Conservation (phyloP, 371 early-diverging fungal genomes). For the Syncephalastrum contaminatum region DNA sequence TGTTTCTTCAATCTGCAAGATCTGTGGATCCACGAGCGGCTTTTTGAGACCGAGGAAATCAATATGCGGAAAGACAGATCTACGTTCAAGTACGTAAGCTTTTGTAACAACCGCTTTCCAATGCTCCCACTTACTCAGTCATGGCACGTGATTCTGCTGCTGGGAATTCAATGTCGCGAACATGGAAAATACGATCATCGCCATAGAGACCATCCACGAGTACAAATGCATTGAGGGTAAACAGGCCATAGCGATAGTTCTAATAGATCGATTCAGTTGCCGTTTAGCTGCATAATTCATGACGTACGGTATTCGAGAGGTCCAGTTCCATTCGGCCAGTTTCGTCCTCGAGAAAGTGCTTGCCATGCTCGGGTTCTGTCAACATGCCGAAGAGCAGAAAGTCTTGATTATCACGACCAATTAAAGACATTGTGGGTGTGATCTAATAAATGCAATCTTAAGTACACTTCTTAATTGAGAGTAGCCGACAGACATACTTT, state of each 20-base stretch:
- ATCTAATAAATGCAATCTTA: constrained; percentile 43
- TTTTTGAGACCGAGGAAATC: constrained; percentile 60
- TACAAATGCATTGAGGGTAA: constrained; percentile 82
- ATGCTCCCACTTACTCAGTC: constrained; percentile 50
- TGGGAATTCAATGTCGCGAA: constrained; percentile 72
- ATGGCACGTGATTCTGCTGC: constrained; percentile 68
- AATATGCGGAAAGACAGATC: constrained; percentile 49
- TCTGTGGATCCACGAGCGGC: constrained; percentile 32
- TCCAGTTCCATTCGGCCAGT: constrained; percentile 76
- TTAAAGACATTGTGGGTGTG: constrained; percentile 80
- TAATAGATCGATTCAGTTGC: constrained; percentile 12
- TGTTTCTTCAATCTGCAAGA: constrained; percentile 44
- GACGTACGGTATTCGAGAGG: constrained; percentile 43
- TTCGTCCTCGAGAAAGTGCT: constrained; percentile 81
- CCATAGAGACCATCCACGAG: constrained; percentile 78
- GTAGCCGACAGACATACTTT: constrained; percentile 26
- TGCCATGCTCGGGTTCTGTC: constrained; percentile 80
- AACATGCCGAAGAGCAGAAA: constrained; percentile 90
- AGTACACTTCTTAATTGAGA: not conserved
- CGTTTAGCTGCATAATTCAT: too few species aligned
- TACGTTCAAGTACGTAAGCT: constrained; percentile 11
- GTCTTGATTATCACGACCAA: constrained; percentile 69
- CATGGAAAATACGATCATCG: constrained; percentile 68
- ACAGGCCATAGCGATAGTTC: constrained; percentile 67
- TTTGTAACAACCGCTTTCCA: not conserved